Evolutionary conservation across 345 rosid genomes (phyloP).

Genomic region (Pugionium dolabratum): DNA sequence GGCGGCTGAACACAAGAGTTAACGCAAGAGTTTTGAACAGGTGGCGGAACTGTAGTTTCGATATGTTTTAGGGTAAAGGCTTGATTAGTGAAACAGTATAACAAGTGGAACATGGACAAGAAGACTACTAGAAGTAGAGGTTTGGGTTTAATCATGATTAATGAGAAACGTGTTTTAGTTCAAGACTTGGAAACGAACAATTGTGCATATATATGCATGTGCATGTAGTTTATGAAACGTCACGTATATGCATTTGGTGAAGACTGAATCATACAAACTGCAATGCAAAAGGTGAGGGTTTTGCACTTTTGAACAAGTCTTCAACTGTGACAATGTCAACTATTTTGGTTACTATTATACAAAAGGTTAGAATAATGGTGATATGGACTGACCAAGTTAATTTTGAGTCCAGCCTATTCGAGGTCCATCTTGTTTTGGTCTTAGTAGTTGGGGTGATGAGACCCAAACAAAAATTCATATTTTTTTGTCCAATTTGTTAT

Average conservation of each 20-base stretch:
- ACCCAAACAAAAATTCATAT: background rate
- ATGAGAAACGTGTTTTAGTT: conserved; percentile 1
- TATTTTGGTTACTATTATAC: conserved; percentile 11
- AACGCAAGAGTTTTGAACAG: conserved; percentile 33
- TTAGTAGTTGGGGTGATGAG: too few species aligned
- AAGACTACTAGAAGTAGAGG: background rate
- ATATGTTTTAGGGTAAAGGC: conserved; percentile 28
- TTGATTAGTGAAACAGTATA: conserved; percentile 26
- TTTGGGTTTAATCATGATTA: conserved; percentile 14
- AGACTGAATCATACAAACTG: conserved; percentile 26
- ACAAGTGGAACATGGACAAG: conserved; percentile 13
- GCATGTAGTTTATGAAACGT: conserved; percentile 10
- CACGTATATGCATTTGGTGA: conserved; percentile 29
- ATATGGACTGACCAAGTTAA: conserved; percentile 8
- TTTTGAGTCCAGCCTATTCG: background rate
- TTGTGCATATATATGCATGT: conserved; percentile 6
- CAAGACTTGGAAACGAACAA: background rate
- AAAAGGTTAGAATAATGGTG: too few species aligned
- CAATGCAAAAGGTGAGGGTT: conserved; percentile 20
- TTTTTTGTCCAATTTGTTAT: background rate
- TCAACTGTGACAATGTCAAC: background rate
- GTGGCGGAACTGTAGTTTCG: conserved; percentile 31
- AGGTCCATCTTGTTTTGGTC: conserved; percentile 16
- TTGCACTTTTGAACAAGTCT: conserved; percentile 34
- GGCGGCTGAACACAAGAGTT: conserved; percentile 43